phyloP scores from a whole-genome alignment of 495 filamentous ascomycete species.

The Aspergillus carlsbadensis region DNA sequence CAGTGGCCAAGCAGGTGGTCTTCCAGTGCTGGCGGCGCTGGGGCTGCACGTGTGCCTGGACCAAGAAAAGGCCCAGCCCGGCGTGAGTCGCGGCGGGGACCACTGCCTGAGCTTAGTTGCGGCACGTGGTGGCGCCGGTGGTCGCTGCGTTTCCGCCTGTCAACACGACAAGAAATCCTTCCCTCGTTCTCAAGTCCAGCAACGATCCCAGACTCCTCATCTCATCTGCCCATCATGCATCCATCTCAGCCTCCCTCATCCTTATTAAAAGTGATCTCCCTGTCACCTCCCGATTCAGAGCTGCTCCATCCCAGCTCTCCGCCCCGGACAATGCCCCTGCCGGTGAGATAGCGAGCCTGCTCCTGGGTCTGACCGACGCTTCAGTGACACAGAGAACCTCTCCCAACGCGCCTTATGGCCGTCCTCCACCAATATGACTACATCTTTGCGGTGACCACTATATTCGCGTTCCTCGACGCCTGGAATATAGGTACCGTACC shows the following conservation, averaged over 20 bases:
- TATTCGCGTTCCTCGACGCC: slow-evolving; percentile 11
- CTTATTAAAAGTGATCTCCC: not conserved
- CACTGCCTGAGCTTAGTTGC: too few relatives aligned
- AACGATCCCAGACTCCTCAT: too few relatives aligned
- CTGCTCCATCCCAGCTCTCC: not conserved
- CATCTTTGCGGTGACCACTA: slow-evolving; percentile 7
- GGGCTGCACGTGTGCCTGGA: too few relatives aligned
- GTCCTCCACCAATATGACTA: slow-evolving; percentile 15
- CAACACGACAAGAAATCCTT: too few relatives aligned
- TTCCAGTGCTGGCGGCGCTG: too few relatives aligned
- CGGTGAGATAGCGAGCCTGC: not conserved
- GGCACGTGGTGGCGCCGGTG: too few relatives aligned
- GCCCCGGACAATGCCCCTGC: not conserved
- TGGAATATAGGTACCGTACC: slow-evolving; percentile 10
- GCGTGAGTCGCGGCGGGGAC: too few relatives aligned
- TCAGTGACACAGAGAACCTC: not conserved
- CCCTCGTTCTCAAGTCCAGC: too few relatives aligned
- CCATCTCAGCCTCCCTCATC: not conserved
- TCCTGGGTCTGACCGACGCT: not conserved
- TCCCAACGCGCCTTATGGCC: not conserved
- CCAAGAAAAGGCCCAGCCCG: too few relatives aligned
- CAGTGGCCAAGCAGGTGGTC: too few relatives aligned
- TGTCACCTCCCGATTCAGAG: not conserved
- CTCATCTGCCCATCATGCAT: not conserved
- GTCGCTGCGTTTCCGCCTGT: too few relatives aligned